Conservation (phyloP, 306 rosid genomes). For the Lupinus albus region DNA sequence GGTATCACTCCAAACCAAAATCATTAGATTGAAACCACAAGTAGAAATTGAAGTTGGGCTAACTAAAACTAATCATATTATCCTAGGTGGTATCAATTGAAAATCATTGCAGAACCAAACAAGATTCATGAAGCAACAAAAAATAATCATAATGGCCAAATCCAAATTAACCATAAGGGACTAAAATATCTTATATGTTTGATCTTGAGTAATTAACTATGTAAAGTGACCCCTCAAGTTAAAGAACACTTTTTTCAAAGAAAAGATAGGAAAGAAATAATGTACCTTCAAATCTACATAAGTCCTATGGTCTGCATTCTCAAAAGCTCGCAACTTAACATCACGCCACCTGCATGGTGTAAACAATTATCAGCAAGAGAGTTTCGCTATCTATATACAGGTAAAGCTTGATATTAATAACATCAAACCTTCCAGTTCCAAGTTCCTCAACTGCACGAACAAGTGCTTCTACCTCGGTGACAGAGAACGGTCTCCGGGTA, state of each 20-base stretch:
- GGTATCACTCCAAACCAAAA: background rate
- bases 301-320: constrained; percentile 93
- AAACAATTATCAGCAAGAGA: constrained; percentile 40
- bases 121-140: constrained; percentile 12
- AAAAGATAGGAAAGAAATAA: constrained; percentile 20
- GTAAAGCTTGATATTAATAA: constrained; percentile 22
- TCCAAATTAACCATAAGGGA: constrained; percentile 18
- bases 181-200: constrained; percentile 6
- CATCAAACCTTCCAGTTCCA: constrained; percentile 91
- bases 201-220: constrained; percentile 1
- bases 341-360: constrained; percentile 83
- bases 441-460: constrained; percentile 94
- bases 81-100: constrained; percentile 28
- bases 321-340: constrained; percentile 84
- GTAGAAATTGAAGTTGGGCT: background rate
- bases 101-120: constrained; percentile 11
- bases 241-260: background rate
- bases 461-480: constrained; percentile 90
- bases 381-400: constrained; percentile 21
- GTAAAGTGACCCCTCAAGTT: constrained; percentile 1
- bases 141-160: background rate
- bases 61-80: constrained; percentile 6
- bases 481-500: constrained; percentile 90
- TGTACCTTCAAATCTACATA: constrained; percentile 92
- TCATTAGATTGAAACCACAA: constrained; percentile 1